Evolutionary conservation across 768 basidiomycete genomes (phyloP).

Genomic region (Zangia roseola): DNA sequence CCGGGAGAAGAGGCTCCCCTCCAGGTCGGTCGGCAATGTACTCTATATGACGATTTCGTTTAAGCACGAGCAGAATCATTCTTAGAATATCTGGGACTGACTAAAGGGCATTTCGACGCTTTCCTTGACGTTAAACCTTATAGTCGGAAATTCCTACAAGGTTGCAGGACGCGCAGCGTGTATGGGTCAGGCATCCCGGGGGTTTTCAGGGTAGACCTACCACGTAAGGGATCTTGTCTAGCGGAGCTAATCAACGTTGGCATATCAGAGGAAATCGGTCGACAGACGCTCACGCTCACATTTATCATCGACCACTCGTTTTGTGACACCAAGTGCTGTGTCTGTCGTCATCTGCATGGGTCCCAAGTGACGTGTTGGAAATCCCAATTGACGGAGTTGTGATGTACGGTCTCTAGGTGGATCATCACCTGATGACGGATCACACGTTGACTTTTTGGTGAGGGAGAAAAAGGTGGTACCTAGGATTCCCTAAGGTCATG

Average conservation of each 20-base stretch:
- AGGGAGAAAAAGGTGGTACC: constrained; percentile 34
- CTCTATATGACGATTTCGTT: constrained; percentile 32
- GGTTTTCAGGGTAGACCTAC: constrained; percentile 39
- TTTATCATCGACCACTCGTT: constrained; percentile 73
- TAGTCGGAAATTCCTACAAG: constrained; percentile 84
- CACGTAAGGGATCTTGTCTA: constrained; percentile 71
- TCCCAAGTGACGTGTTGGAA: constrained; percentile 83
- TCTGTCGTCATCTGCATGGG: constrained; percentile 98
- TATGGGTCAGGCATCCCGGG: too few relatives aligned
- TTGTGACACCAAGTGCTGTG: constrained; percentile 91
- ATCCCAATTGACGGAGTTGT: constrained; percentile 83
- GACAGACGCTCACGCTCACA: constrained; percentile 34
- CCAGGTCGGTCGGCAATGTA: constrained; percentile 46
- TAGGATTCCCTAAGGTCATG: constrained; percentile 52
- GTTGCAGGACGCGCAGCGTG: too few relatives aligned
- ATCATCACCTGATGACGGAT: constrained; percentile 79
- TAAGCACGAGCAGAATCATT: background rate
- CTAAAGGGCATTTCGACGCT: constrained; percentile 99
- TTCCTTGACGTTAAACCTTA: constrained; percentile 81
- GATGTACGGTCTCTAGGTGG: constrained; percentile 92
- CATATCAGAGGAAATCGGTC: background rate
- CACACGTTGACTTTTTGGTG: too few relatives aligned
- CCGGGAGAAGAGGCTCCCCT: constrained; percentile 73
- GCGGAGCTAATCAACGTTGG: constrained; percentile 40
- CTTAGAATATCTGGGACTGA: constrained; percentile 37